Evolutionary conservation across 768 basidiomycete genomes (phyloP), one percentile per base, ranked within the genome.

Genomic region (Lyophyllum decastes): DNA sequence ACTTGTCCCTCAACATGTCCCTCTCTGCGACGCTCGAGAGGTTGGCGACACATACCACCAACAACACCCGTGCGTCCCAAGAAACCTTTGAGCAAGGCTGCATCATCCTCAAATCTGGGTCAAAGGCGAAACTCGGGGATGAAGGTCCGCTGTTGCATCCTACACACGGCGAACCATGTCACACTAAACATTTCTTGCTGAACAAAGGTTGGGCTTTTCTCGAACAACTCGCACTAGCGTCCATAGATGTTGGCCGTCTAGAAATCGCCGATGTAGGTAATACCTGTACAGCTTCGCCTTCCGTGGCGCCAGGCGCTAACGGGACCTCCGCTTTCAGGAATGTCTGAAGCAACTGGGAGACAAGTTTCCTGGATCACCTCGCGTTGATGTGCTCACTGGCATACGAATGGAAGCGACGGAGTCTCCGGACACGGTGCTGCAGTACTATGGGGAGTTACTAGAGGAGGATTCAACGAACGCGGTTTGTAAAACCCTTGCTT

Each of bases 201-300:
- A 4, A 43, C 46, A 49, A 64, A 94, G 94, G 80, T 27, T 94
- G 91, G 92, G 80, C 81, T 11, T 87, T 91, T 60, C 71, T 92
- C 8, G 95, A 96, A 66, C 92, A 94, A 65, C 77, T 94, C 2
- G 81, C 85, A 2, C 71, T 92, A 49, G 91, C 94, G 2, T 81
- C 94, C 3, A 75, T 94, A 50, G 92, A 95, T 62, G 74, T 88
- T 12, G 91, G 89, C 25, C 77, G 86, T 52, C 58, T 86, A 24
- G 86, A 90, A 49, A 74, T 92, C 30, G 90, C 93, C 25, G 84
- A 92, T 70, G 93, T 94, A 71, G 59, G 83, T 76, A 11, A 43
- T 34, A 48, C 40, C 27, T 54, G 0, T 46, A n/a, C 30, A 26
- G 24, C 48, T 49, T 33, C 12, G 27, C 34, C 17, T 43, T 40